phyloP scores from a whole-genome alignment of 2,329 filamentous ascomycete species.

The Monosporascus sp. region DNA sequence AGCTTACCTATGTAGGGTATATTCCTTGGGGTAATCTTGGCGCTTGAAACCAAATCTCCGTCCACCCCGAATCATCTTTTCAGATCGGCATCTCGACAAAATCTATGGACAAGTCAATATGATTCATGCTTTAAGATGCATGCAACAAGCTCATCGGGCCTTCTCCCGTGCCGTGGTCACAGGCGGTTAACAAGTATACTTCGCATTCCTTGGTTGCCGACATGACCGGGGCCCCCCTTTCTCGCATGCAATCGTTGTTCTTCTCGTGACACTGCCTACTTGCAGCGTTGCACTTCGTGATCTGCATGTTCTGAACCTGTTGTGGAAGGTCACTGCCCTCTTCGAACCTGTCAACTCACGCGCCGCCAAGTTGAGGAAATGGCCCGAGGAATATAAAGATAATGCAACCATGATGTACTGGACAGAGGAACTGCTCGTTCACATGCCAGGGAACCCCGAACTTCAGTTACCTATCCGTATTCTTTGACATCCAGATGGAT shows the following conservation, averaged over 20 bases:
- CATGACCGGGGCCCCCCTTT: too few species aligned
- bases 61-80: background rate
- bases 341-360: background rate
- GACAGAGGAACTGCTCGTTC: background rate
- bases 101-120: too few species aligned
- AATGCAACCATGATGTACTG: background rate
- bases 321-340: background rate
- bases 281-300: background rate
- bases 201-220: background rate
- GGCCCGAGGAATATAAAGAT: background rate
- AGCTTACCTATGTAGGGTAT: too few species aligned
- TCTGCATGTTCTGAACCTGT: background rate
- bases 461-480: too few species aligned
- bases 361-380: background rate
- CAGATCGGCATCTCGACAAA: background rate
- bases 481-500: background rate
- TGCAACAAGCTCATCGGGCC: background rate
- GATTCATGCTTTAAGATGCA: too few species aligned
- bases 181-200: background rate
- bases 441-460: background rate
- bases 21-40: background rate
- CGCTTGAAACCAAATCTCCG: background rate
- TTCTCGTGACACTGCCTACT: background rate
- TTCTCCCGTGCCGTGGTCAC: background rate
- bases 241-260: background rate